Base-by-base conservation (phyloP, 176 grass and related monocot genomes). In the Miscanthus lutarioriparius region DNA sequence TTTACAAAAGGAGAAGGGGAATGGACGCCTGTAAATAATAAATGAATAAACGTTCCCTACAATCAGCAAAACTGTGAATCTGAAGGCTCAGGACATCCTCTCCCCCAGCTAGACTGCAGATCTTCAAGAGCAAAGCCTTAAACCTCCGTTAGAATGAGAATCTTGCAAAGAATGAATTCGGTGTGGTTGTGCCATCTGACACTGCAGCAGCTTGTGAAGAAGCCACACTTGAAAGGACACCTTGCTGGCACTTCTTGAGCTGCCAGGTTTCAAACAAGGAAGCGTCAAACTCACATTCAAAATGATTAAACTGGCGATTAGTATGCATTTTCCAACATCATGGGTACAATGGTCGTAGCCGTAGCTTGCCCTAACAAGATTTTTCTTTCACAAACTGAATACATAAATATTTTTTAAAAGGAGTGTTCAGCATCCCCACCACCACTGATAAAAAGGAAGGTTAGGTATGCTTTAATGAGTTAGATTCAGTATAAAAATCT, bases 241-340 rank as follows among this genome's bases (percentile, higher is more conserved):
- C 91, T 81, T 95, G 95, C 48, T 98, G 96, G 90, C 96, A 98
- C 47, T 95, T 98, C 26, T 85, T 88, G 54, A 80, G 82, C 96
- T 98, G 87, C 72, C 78, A 90, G 83, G 30, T 82, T 76, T 75
- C 36, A 79, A 82, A 84, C 25, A 64, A 79, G 22, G 5, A 47
- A 35, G 49, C 32, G 49, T 80, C 19, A 87, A 75, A 15, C 27
- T 61, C 30, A 28, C 15, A 45, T 10, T 70, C 51, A 85, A 51
- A 44, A 64, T 30, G 26, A 27, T 11, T 12, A 28, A 27, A 40
- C 40, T 41, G 3, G 8, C 8, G 0, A 58, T 66, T 38, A 15
- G n/a, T 58, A 13, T 61, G 35, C 51, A n/a, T 77, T 65, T 80
- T 48, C 32, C 9, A 64, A 32, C 64, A 76, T 61, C 64, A 77